These are phyloP conservation scores for Cynara cardunculus DNA, from an alignment of 129 eudicot species.

Conservation along the genomic window DNA sequence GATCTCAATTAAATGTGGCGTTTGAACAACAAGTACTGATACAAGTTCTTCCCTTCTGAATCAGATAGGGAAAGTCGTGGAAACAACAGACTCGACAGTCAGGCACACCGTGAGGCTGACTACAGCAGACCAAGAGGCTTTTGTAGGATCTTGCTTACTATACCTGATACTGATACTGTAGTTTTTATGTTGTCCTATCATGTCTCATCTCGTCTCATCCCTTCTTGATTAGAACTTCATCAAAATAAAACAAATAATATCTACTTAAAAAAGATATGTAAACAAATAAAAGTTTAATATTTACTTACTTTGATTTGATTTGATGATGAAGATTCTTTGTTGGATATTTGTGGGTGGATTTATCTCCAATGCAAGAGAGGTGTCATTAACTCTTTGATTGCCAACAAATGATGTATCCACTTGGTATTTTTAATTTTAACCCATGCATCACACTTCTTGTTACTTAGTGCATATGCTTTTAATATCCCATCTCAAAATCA, in stretches of 20 bases:
- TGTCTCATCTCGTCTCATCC: no score
- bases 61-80: no score
- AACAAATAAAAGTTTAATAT: slow-evolving; percentile 11
- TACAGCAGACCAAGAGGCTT: no score
- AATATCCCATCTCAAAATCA: background rate
- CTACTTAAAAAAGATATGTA: background rate
- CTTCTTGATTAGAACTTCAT: background rate
- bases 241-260: no score
- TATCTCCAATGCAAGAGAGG: slow-evolving; percentile 22
- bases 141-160: no score
- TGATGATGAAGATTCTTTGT: slow-evolving; percentile 23
- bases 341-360: slow-evolving; percentile 30
- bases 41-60: no score
- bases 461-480: background rate
- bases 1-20: no score
- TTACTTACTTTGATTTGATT: slow-evolving; percentile 1
- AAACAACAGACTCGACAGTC: no score
- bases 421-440: slow-evolving; percentile 4
- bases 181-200: no score
- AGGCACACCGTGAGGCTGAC: no score
- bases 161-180: no score
- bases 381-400: slow-evolving; percentile 19
- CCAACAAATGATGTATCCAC: slow-evolving; percentile 7
- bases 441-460: slow-evolving; percentile 27
- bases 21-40: no score